Percentiles rank a stretch among this genome's conserved stretches.
These are phyloP conservation scores for Fusarium anthophilum DNA, from an alignment of 2,329 filamentous ascomycete species.

Conservation along the genomic window DNA sequence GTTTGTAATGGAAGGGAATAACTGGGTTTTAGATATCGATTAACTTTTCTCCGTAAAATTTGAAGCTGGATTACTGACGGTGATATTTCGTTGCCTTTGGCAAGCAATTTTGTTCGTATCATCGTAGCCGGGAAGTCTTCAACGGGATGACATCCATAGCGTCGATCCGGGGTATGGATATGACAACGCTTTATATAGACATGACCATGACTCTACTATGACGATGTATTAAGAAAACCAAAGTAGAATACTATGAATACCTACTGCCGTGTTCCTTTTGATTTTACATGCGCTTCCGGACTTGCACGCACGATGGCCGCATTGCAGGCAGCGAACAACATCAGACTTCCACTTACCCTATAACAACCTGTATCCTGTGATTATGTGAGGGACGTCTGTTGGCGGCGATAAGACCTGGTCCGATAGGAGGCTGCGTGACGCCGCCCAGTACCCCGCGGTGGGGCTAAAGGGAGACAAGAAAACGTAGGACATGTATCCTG, in stretches of 20 bases:
- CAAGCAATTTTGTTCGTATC: neutral
- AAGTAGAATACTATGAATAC: neutral
- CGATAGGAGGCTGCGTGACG: neutral
- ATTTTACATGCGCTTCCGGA: neutral
- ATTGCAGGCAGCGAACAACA: neutral
- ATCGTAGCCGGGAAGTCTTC: neutral
- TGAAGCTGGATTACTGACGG: too few relatives aligned
- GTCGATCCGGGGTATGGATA: neutral
- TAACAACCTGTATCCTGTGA: neutral
- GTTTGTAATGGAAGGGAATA: conserved; percentile 1
- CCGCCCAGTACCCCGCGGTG: conserved; percentile 38
- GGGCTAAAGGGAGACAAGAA: conserved; percentile 24
- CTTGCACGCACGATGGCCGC: neutral
- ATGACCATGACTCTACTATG: neutral
- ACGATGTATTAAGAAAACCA: neutral
- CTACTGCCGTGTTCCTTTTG: neutral
- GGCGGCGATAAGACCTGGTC: conserved; percentile 14
- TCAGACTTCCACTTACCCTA: neutral
- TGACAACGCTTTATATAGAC: neutral
- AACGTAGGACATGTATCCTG: neutral
- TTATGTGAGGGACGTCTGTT: neutral
- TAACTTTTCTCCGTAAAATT: neutral
- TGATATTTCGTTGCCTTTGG: neutral
- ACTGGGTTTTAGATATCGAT: neutral
- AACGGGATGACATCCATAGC: neutral